phyloP scores from a whole-genome alignment of 805 yeast species.

The Kluyveromyces nonfermentans region DNA sequence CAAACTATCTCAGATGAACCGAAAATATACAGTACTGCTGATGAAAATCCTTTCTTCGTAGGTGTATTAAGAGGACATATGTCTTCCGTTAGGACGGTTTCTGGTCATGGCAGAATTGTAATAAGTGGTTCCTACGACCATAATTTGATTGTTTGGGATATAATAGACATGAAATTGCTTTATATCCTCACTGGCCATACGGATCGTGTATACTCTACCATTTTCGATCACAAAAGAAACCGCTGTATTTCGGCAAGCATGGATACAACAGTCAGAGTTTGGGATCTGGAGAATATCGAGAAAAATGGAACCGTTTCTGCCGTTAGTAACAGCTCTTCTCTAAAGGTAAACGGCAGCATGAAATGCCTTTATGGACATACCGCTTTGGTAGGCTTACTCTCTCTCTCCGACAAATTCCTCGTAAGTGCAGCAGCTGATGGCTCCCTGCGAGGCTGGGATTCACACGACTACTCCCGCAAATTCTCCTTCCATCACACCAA shows the following conservation, averaged over 20 bases:
- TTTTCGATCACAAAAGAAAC: slow-evolving; percentile 63
- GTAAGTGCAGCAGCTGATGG: slow-evolving; percentile 97
- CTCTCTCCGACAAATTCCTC: slow-evolving; percentile 61
- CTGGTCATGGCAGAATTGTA: slow-evolving; percentile 75
- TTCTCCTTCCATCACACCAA: slow-evolving; percentile 65
- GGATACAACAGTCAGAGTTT: slow-evolving; percentile 80
- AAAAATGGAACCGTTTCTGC: slow-evolving; percentile 30
- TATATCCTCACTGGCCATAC: slow-evolving; percentile 75
- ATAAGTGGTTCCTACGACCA: slow-evolving; percentile 89
- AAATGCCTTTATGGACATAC: slow-evolving; percentile 78
- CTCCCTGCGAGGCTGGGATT: slow-evolving; percentile 88
- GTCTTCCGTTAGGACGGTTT: slow-evolving; percentile 74
- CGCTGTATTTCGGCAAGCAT: slow-evolving; percentile 86
- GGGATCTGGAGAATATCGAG: slow-evolving; percentile 78
- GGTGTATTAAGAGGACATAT: slow-evolving; percentile 67
- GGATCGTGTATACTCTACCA: slow-evolving; percentile 83
- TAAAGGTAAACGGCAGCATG: slow-evolving; percentile 29
- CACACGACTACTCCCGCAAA: slow-evolving; percentile 56
- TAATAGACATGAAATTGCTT: slow-evolving; percentile 61
- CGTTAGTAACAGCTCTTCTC: slow-evolving; percentile 14
- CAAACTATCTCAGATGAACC: slow-evolving; percentile 28
- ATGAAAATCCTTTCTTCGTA: slow-evolving; percentile 51
- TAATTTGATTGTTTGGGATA: slow-evolving; percentile 87
- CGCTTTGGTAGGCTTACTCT: slow-evolving; percentile 79
- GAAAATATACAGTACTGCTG: slow-evolving; percentile 27